Evolutionary conservation across 371 early-diverging fungal species (phyloP), one percentile per base, ranked within the genome.

Genomic region (Actinomortierella ambigua): DNA sequence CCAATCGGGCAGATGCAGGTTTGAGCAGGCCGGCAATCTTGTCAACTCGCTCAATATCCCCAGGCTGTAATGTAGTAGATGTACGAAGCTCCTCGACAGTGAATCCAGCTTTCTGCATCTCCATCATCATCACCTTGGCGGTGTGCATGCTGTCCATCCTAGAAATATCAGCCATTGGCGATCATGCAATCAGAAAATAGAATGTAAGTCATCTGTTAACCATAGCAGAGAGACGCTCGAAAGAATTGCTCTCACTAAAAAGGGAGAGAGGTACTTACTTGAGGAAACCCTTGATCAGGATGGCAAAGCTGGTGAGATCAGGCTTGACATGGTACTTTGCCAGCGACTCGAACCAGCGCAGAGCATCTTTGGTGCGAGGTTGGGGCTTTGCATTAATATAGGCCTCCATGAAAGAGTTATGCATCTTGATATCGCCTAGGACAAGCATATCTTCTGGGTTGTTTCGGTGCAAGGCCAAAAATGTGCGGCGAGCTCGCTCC

Each of bases 401-500:
- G 0, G 90, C 90, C 53, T 91, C 88, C 29, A 96, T 70, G 46
- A 96, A 92, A 26, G 89, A 77, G 69, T 98, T 96, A 71, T 95
- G 88, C 54, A 96, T 78, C 41, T 85, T 81, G 14, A 86, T 82
- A 61, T 93, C 90, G 11, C 88, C 85, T 39, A 85, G 76, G 29
- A 87, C 71, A 57, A 81, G 77, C 92, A 92, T 89, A 48, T 91
- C 91, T 34, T 82, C 80, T 0, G 86, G 82, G 56, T 88, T 81
- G 60, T 76, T 80, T 53, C 81, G 82, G 69, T 86, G 84, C 26
- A 93, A 71, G 26, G 88, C 83, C n/a, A 76, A 61, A 75, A 95
- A 87, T 41, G 95, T 83, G 22, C 85, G 78, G 57, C 92, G 88
- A 20, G 96, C 98, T 7, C 93, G 83, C 41, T 82, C 86, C 62